Percentiles rank a stretch among this genome's conserved stretches.
Conservation (phyloP, 306 rosid species). For the Begonia fuchsioides region DNA sequence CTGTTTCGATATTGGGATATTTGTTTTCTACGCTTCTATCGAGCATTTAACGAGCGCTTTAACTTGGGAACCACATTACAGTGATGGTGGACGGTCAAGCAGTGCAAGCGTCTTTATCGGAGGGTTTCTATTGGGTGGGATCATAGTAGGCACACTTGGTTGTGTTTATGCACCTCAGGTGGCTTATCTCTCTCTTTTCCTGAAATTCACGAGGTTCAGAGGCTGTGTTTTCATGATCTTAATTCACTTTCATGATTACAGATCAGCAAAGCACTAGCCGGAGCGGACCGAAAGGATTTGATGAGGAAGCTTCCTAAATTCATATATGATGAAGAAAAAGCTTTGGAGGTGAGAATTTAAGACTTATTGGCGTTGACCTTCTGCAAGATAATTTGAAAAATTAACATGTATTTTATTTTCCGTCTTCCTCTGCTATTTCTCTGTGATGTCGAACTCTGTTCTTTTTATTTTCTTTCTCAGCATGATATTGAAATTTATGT, state of each 20-base stretch:
- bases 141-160: constrained; percentile 77
- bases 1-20: no score
- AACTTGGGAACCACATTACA: constrained; percentile 14
- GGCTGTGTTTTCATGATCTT: background rate
- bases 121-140: constrained; percentile 91
- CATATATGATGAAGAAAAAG: constrained; percentile 91
- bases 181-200: background rate
- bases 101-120: constrained; percentile 73
- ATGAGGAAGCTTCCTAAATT: constrained; percentile 95
- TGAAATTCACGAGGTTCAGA: background rate
- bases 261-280: constrained; percentile 86
- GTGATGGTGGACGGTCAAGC: constrained; percentile 58
- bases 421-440: no score
- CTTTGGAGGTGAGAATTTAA: constrained; percentile 59
- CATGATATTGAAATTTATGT: no score
- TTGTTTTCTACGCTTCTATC: no score
- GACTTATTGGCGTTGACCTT: no score
- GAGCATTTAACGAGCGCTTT: no score
- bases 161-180: constrained; percentile 98
- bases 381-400: no score
- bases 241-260: constrained; percentile 17
- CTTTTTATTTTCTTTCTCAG: no score
- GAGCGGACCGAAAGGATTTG: constrained; percentile 72
- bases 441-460: no score
- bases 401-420: no score